phyloP scores from a whole-genome alignment of 179 eudicot genomes.

The Sideroxylon spinosum region DNA sequence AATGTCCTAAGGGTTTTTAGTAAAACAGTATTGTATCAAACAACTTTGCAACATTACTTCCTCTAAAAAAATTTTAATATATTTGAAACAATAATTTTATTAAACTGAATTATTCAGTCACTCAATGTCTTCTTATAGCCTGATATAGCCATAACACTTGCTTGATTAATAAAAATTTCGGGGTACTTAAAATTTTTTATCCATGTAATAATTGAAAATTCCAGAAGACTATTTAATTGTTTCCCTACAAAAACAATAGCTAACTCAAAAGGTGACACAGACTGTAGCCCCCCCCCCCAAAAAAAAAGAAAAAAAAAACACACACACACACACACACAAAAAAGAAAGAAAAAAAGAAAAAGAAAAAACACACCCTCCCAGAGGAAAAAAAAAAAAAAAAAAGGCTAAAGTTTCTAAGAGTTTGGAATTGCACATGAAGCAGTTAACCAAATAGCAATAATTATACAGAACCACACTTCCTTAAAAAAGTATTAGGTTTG shows the following conservation, averaged over 20 bases:
- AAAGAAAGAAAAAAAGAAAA: too few relatives aligned
- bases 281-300: too few relatives aligned
- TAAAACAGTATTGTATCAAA: background rate
- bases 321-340: background rate
- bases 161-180: background rate
- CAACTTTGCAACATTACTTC: background rate
- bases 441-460: background rate
- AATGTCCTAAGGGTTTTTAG: too few relatives aligned
- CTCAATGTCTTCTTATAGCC: background rate
- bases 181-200: background rate
- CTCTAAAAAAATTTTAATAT: background rate
- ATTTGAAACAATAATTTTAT: background rate
- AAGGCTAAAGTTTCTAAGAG: background rate
- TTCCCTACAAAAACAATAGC: background rate
- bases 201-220: background rate
- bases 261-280: background rate
- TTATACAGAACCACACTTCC: background rate
- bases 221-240: background rate
- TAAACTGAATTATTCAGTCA: background rate
- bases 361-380: background rate
- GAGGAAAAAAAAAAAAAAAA: background rate
- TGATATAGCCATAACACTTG: background rate
- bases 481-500: background rate
- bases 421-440: background rate
- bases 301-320: background rate